Conservation (phyloP, 129 eudicot genomes). For the Flaveria linearis region DNA sequence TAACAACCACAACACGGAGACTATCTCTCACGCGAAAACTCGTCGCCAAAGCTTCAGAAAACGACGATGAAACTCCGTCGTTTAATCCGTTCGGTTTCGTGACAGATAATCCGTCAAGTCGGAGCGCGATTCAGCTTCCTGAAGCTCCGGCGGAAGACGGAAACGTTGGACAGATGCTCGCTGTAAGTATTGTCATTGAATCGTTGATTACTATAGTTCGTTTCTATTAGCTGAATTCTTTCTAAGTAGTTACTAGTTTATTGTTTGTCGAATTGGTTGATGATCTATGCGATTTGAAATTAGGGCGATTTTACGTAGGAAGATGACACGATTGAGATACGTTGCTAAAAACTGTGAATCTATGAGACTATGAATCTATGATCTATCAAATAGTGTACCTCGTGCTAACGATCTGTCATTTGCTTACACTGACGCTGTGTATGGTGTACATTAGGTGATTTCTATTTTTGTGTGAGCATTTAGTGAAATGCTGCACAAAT, state of each 20-base stretch:
- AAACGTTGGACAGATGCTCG: conserved; percentile 95
- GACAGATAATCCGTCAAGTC: conserved; percentile 91
- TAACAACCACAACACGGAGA: conserved; percentile 25
- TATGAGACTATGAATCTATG: background rate
- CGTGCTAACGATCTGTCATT: conserved; percentile 1
- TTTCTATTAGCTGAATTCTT: background rate
- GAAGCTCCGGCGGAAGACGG: conserved; percentile 94
- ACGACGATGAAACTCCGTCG: conserved; percentile 52
- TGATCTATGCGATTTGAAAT: background rate
- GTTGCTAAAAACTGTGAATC: background rate
- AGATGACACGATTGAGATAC: conserved; percentile 6
- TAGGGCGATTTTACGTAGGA: conserved; percentile 7
- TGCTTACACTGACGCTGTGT: conserved; percentile 13
- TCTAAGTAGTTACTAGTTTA: background rate
- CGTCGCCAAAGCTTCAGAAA: conserved; percentile 49
- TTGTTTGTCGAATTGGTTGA: conserved; percentile 3
- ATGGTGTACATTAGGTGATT: background rate
- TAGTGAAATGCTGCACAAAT: background rate
- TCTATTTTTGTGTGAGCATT: background rate
- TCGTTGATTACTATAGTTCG: background rate
- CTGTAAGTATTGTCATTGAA: conserved; percentile 39
- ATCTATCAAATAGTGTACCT: conserved; percentile 10
- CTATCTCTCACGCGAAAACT: conserved; percentile 21
- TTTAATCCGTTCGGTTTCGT: conserved; percentile 97
- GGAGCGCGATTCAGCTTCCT: conserved; percentile 91